phyloP scores from a whole-genome alignment of 352 stramenopile genomes.

The Discostella stelligera region DNA sequence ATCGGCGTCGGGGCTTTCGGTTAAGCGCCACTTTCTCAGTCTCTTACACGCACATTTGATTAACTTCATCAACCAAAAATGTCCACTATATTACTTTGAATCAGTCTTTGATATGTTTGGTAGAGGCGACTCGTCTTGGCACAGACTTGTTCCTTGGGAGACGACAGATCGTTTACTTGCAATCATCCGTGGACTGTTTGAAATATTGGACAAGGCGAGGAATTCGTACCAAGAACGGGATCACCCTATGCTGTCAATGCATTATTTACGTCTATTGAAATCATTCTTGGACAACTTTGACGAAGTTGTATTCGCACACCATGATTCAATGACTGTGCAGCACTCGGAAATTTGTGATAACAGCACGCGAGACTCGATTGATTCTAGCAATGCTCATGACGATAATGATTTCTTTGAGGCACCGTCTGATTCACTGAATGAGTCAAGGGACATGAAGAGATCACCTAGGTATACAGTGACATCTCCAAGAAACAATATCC shows the following conservation, averaged over 20 bases:
- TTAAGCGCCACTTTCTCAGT: slow-evolving; percentile 43
- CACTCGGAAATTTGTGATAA: slow-evolving; percentile 21
- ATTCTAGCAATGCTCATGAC: slow-evolving; percentile 22
- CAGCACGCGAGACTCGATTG: slow-evolving; percentile 35
- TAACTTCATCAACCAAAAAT: slow-evolving; percentile 30
- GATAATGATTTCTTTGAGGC: slow-evolving; percentile 13
- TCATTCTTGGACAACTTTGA: slow-evolving; percentile 55
- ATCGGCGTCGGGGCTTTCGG: slow-evolving; percentile 31
- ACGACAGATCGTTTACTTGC: slow-evolving; percentile 35
- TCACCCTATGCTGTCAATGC: slow-evolving; percentile 28
- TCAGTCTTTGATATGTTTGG: slow-evolving; percentile 47
- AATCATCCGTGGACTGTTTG: slow-evolving; percentile 45
- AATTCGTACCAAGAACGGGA: slow-evolving; percentile 41
- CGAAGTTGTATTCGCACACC: slow-evolving; percentile 34
- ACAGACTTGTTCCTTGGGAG: slow-evolving; percentile 41
- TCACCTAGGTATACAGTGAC: slow-evolving; percentile 37
- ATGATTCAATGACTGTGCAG: slow-evolving; percentile 1
- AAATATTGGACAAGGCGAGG: slow-evolving; percentile 53
- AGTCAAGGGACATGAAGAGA: slow-evolving; percentile 19
- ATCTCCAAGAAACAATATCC: slow-evolving; percentile 25
- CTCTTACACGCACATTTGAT: slow-evolving; percentile 36
- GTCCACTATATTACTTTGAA: slow-evolving; percentile 48
- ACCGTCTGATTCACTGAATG: slow-evolving; percentile 12
- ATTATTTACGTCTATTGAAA: slow-evolving; percentile 49
- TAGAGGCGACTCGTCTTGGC: slow-evolving; percentile 27